Evolutionary conservation across 2,329 filamentous ascomycete species (phyloP), one percentile per base, ranked within the genome.

Genomic region (Epichloe hybrida): DNA sequence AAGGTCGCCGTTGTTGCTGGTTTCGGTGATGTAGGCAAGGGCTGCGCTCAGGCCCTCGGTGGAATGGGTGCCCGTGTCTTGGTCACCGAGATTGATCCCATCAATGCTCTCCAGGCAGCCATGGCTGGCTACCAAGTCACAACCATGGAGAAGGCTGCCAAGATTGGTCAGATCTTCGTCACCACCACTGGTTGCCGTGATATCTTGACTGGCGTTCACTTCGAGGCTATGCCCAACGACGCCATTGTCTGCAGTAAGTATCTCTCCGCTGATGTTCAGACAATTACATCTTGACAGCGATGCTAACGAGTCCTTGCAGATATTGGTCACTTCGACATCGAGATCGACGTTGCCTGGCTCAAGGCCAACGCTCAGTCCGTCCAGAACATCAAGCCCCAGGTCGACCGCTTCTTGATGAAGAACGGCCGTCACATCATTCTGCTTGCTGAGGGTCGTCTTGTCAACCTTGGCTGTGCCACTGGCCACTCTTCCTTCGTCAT

Each of bases 401-500:
- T 98, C 65, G 93, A 98, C 81, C 89, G 93, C 71, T 98, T 83
- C 86, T 76, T 86, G 64, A 93, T 98, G 87, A 76, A 85, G 71
- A 93, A 71, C 74, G 93, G 93, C 74, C 84, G 87, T 65, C 85
- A 97, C 81, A 90, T 98, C 80, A 95, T 98, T 74, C 89, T 98
- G 65, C 83, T 98, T 58, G 93, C 93, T 57, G 93, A 97, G 79
- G 93, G 93, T 63, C 91, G 93, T 79, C 86, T 98, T 59, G 93
- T 98, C 77, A 98, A 98, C 85, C 80, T 98, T 63, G 93, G 93
- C 73, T 98, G 93, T 74, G 93, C 93, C 69, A 98, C 93, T 58
- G 93, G 93, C 62, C 93, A 98, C 86, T 95, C 90, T 61, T 97
- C 91, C 49, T 98, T 98, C 74, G 93, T 98, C 61, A 97, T 98